Percentiles rank a stretch among this genome's conserved stretches.
phyloP scores from a whole-genome alignment of 805 yeast species.

The Tetrapisispora taiwanensis region DNA sequence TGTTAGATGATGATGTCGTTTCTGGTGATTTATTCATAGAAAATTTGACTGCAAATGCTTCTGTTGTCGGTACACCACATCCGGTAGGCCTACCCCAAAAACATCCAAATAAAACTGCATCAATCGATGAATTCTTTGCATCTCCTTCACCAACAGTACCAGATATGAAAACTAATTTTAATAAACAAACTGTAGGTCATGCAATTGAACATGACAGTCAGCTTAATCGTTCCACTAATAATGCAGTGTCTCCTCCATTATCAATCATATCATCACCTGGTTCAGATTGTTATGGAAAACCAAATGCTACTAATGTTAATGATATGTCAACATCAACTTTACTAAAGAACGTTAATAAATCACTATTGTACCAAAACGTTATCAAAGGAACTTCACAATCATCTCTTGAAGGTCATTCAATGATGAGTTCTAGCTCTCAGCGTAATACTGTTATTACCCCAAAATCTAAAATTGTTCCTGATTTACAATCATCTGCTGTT shows the following conservation, averaged over 20 bases:
- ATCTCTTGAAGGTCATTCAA: slow-evolving; percentile 14
- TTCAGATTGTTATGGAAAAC: slow-evolving; percentile 4
- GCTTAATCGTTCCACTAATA: background rate
- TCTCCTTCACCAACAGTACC: slow-evolving; percentile 8
- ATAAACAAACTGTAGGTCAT: background rate
- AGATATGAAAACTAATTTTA: background rate
- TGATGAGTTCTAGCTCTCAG: slow-evolving; percentile 7
- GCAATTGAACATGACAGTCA: background rate
- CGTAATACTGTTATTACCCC: slow-evolving; percentile 28
- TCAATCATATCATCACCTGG: slow-evolving; percentile 11
- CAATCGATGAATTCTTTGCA: slow-evolving; percentile 48
- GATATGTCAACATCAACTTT: slow-evolving; percentile 18
- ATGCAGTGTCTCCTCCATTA: slow-evolving; percentile 6
- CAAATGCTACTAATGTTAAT: slow-evolving; percentile 1
- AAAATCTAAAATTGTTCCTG: slow-evolving; percentile 27
- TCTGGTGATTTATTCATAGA: slow-evolving; percentile 28
- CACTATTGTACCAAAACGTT: slow-evolving; percentile 19
- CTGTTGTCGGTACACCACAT: slow-evolving; percentile 14
- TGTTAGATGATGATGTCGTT: slow-evolving; percentile 7
- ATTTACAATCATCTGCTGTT: slow-evolving; percentile 19
- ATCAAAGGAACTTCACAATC: slow-evolving; percentile 14
- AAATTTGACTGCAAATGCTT: slow-evolving; percentile 30
- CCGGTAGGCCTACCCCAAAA: background rate
- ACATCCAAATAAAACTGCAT: slow-evolving; percentile 14
- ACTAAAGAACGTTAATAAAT: slow-evolving; percentile 21